phyloP scores from a whole-genome alignment of 805 yeast genomes.

The Zygosaccharomyces kombuchaensis region DNA sequence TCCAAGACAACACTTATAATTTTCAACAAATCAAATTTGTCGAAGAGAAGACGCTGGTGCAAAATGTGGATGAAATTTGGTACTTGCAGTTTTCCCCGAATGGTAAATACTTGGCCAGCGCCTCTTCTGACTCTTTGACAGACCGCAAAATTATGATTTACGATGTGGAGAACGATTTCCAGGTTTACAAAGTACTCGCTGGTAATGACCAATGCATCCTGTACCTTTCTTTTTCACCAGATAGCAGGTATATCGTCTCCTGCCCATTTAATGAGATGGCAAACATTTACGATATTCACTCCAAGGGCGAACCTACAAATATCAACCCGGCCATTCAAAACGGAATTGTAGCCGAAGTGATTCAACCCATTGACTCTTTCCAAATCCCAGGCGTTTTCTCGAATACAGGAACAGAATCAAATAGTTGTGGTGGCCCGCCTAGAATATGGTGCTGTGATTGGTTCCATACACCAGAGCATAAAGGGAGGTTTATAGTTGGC shows the following conservation, averaged over 20 bases:
- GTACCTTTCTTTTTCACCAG: slow-evolving; percentile 71
- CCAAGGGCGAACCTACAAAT: slow-evolving; percentile 31
- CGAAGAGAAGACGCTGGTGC: slow-evolving; percentile 26
- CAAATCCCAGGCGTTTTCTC: slow-evolving; percentile 14
- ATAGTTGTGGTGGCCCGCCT: slow-evolving; percentile 18
- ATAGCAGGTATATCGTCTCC: slow-evolving; percentile 60
- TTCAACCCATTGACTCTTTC: slow-evolving; percentile 31
- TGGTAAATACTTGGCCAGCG: slow-evolving; percentile 73
- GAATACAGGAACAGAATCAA: slow-evolving; percentile 4
- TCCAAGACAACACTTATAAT: slow-evolving; percentile 21
- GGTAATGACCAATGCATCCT: slow-evolving; percentile 54
- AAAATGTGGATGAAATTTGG: slow-evolving; percentile 81
- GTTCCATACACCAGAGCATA: slow-evolving; percentile 45
- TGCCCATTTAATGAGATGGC: slow-evolving; percentile 70
- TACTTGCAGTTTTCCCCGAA: slow-evolving; percentile 69
- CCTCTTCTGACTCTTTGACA: slow-evolving; percentile 48
- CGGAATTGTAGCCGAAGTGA: slow-evolving; percentile 24
- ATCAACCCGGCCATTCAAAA: slow-evolving; percentile 14
- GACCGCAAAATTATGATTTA: slow-evolving; percentile 59
- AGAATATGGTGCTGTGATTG: slow-evolving; percentile 64
- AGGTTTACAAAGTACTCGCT: slow-evolving; percentile 36
- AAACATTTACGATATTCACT: slow-evolving; percentile 59
- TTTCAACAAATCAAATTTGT: slow-evolving; percentile 20
- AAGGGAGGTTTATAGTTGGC: slow-evolving; percentile 57
- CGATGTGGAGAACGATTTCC: slow-evolving; percentile 50